Conservation (phyloP, 495 filamentous ascomycete genomes). For the Echria macrotheca region DNA sequence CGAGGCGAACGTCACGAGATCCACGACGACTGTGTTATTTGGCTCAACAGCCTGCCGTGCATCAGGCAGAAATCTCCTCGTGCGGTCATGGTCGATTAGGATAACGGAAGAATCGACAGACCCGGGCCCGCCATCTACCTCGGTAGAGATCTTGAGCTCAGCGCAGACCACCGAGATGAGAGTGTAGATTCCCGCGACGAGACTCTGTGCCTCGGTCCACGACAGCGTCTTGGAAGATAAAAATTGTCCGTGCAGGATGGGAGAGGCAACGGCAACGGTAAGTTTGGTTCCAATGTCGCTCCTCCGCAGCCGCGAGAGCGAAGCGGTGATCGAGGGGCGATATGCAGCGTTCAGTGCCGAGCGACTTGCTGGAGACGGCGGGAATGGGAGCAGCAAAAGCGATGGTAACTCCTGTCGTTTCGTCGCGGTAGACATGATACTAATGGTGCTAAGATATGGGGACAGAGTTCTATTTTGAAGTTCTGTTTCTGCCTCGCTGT, state of each 20-base stretch:
- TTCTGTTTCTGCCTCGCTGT: no score
- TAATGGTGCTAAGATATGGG: no score
- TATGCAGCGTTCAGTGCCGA: constrained; percentile 51
- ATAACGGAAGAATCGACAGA: constrained; percentile 76
- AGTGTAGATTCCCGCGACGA: constrained; percentile 73
- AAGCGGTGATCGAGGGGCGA: constrained; percentile 44
- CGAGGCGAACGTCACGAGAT: constrained; percentile 59
- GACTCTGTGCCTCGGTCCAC: constrained; percentile 58
- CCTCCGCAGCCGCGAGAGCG: constrained; percentile 39
- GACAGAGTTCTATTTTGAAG: no score
- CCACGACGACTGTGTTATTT: constrained; percentile 53
- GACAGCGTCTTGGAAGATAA: constrained; percentile 46
- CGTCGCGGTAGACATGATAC: no score
- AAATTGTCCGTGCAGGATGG: constrained; percentile 42
- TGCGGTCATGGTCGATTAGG: constrained; percentile 56
- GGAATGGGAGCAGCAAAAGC: constrained; percentile 54
- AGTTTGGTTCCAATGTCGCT: constrained; percentile 37
- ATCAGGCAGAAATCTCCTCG: constrained; percentile 26
- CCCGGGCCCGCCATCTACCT: constrained; percentile 51
- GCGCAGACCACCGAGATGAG: constrained; percentile 64
- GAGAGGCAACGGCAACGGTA: constrained; percentile 49
- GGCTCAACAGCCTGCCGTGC: constrained; percentile 26
- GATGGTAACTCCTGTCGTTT: constrained; percentile 33
- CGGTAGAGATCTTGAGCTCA: constrained; percentile 55
- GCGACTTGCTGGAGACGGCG: constrained; percentile 43